Conservation (phyloP, 2,329 filamentous ascomycete genomes). For the Fusarium sp. region DNA sequence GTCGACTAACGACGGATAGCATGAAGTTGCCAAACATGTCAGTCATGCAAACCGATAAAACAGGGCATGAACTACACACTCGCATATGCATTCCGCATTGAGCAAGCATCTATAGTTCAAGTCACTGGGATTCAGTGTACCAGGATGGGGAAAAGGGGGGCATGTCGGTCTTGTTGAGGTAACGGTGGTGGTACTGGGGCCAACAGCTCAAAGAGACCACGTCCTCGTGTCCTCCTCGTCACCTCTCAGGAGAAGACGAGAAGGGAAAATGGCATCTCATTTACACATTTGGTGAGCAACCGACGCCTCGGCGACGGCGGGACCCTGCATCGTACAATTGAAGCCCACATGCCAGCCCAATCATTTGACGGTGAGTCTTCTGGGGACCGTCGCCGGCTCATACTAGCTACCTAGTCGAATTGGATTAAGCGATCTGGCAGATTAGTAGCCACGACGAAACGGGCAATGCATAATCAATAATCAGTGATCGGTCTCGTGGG, state of each 20-base stretch:
- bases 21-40: neutral
- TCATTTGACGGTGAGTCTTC: slow-evolving; percentile 27
- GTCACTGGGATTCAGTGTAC: neutral
- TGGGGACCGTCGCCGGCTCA: slow-evolving; percentile 14
- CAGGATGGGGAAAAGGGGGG: neutral
- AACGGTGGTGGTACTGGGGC: neutral
- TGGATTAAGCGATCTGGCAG: neutral
- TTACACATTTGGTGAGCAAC: slow-evolving; percentile 8
- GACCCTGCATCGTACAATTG: slow-evolving; percentile 30
- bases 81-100: neutral
- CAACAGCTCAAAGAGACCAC: neutral
- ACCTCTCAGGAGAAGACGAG: neutral
- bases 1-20: neutral
- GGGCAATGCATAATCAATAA: neutral
- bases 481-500: slow-evolving; percentile 1
- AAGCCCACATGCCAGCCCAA: slow-evolving; percentile 16
- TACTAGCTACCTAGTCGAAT: neutral
- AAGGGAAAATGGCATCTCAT: neutral
- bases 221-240: neutral
- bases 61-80: neutral
- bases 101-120: neutral
- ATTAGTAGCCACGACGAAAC: neutral
- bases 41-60: neutral
- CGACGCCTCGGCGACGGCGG: slow-evolving; percentile 17
- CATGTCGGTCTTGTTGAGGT: neutral